Base-by-base conservation (phyloP, 108 stramenopile species). In the Thalassiosira profunda region DNA sequence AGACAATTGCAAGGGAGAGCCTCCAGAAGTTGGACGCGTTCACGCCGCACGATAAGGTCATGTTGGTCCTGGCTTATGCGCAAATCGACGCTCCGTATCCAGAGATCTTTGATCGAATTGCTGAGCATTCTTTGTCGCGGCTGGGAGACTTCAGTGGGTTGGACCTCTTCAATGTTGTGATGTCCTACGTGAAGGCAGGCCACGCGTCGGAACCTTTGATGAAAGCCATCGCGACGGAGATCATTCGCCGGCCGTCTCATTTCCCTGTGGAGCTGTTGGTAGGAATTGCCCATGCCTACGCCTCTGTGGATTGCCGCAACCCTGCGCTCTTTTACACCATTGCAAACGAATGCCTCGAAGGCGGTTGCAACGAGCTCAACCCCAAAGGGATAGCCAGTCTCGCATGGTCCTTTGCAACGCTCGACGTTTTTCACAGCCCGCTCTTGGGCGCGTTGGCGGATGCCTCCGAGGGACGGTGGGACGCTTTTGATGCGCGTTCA, bases 401-500 rank as follows among this genome's bases (percentile, higher is more conserved):
- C 12, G 76, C 76, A 25, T 77, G 76, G 76, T 77, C 76, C 18
- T 77, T 77, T 54, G 67, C 62, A 46, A 52, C 76, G 5, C 20
- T 77, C 17, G 56, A 62, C 31, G 40, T 28, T 37, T 33, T 7
- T 35, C 49, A 70, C 53, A 52, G 60, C 18, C 11, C 26, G 5
- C 41, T 77, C 21, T 69, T 77, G 18, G 31, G 58, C 24, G 49
- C 54, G 11, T 44, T 77, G 56, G 62, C 76, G 1, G 57, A 77
- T 31, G 29, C 47, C 8, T 69, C 67, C 1, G 62, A 58, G 36
- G 20, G 44, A 33, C 56, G 21, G n/a, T 64, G 68, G 63, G 20
- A 55, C 2, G 45, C 64, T 36, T 70, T 70, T 40, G 60, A 45
- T 42, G 57, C 68, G 26, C 53, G 51, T 10, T 63, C 76, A 23